Evolutionary conservation across 331 rosid genomes (phyloP).

Genomic region (Pyrus hybrid): DNA sequence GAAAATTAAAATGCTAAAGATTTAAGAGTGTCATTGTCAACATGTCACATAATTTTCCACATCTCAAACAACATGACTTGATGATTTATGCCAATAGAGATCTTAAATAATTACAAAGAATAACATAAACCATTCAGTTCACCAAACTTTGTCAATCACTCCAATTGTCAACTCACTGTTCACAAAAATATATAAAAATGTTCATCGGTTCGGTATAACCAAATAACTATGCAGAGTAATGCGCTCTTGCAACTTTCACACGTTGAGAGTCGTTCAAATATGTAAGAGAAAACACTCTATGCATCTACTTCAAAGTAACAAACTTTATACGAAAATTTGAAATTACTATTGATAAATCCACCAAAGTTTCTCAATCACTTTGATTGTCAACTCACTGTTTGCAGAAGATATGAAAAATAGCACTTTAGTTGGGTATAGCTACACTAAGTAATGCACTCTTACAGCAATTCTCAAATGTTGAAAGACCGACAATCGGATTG

Average conservation of each 20-base stretch:
- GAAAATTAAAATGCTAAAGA: not conserved
- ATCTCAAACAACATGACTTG: not conserved
- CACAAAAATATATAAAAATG: no score
- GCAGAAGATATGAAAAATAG: not conserved
- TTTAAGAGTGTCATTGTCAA: no score
- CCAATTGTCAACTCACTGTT: no score
- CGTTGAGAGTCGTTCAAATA: no score
- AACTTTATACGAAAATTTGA: not conserved
- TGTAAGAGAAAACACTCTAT: not conserved
- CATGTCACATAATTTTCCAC: not conserved
- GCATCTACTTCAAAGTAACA: not conserved
- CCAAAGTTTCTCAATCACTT: not conserved
- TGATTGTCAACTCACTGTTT: not conserved
- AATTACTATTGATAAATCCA: not conserved
- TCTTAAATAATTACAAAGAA: not conserved
- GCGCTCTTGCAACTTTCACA: no score
- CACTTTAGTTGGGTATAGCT: not conserved
- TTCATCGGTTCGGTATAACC: no score
- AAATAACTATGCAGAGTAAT: no score
- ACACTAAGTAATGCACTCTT: not conserved
- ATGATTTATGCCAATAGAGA: not conserved
- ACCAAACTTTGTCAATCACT: no score
- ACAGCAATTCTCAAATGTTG: not conserved
- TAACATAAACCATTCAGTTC: no score
- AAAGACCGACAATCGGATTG: not conserved